These are phyloP conservation scores for Dovyalis caffra DNA, from an alignment of 345 rosid genomes.

Conservation along the genomic window DNA sequence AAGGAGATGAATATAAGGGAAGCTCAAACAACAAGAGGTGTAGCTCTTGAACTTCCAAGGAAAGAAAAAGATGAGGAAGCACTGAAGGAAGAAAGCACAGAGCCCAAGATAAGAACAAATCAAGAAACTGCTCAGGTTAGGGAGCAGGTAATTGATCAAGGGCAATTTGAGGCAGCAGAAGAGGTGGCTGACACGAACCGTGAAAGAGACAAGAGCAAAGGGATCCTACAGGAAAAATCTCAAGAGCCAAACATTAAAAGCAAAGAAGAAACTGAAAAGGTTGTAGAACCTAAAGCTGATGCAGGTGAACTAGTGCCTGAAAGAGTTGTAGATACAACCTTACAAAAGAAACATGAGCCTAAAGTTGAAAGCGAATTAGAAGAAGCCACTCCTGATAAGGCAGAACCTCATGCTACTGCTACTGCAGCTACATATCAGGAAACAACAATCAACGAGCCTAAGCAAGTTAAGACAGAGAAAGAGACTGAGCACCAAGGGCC, in stretches of 20 bases:
- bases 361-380: background rate
- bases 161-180: background rate
- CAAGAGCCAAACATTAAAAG: background rate
- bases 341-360: conserved; percentile 3
- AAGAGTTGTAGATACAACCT: background rate
- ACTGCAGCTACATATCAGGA: background rate
- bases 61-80: background rate
- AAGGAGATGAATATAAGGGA: conserved; percentile 11
- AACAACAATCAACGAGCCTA: background rate
- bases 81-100: background rate
- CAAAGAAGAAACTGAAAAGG: background rate
- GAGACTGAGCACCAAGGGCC: background rate
- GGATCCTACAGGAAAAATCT: conserved; percentile 1
- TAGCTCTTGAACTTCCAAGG: background rate
- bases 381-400: conserved; percentile 10
- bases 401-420: background rate
- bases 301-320: conserved; percentile 3
- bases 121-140: conserved; percentile 17
- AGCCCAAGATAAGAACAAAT: conserved; percentile 8
- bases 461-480: conserved; percentile 1
- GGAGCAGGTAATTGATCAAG: conserved; percentile 1
- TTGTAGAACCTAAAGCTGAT: conserved; percentile 3
- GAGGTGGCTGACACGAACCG: conserved; percentile 16
- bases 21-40: conserved; percentile 3
- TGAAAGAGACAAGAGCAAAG: conserved; percentile 8